Evolutionary conservation across 2,329 filamentous ascomycete species (phyloP).

Genomic region (Ilyonectria robusta): DNA sequence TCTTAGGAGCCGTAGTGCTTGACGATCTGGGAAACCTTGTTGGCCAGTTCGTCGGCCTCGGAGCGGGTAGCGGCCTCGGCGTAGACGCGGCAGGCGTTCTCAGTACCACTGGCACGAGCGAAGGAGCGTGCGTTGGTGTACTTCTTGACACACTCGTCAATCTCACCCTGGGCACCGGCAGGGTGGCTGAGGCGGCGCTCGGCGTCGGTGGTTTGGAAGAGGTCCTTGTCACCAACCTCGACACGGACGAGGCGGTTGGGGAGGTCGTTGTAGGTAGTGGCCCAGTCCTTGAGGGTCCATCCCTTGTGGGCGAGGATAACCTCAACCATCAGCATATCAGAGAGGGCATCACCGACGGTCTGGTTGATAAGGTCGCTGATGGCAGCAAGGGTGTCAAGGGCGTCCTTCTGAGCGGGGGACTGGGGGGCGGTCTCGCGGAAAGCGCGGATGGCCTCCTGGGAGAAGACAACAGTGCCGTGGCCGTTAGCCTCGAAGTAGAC

Average conservation of each 20-base stretch:
- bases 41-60: constrained; percentile 92
- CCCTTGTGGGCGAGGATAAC: constrained; percentile 95
- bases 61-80: constrained; percentile 91
- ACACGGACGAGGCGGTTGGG: constrained; percentile 96
- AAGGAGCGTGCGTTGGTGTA: constrained; percentile 93
- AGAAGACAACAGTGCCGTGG: constrained; percentile 97
- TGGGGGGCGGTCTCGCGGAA: constrained; percentile 87
- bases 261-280: constrained; percentile 91
- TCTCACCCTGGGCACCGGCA: constrained; percentile 83
- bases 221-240: constrained; percentile 87
- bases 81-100: constrained; percentile 96
- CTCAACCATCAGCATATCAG: constrained; percentile 96
- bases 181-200: constrained; percentile 90
- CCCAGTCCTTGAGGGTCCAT: constrained; percentile 93
- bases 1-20: constrained; percentile 65
- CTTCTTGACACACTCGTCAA: constrained; percentile 89
- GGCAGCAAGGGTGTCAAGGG: constrained; percentile 86
- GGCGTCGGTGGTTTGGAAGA: constrained; percentile 93
- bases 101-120: constrained; percentile 92
- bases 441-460: constrained; percentile 81
- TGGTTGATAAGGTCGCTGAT: constrained; percentile 96
- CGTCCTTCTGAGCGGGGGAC: constrained; percentile 91
- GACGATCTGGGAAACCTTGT: constrained; percentile 84
- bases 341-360: constrained; percentile 95
- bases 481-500: constrained; percentile 99